Conservation (phyloP, 2,329 filamentous ascomycete species). For the Fusarium mangiferae region DNA sequence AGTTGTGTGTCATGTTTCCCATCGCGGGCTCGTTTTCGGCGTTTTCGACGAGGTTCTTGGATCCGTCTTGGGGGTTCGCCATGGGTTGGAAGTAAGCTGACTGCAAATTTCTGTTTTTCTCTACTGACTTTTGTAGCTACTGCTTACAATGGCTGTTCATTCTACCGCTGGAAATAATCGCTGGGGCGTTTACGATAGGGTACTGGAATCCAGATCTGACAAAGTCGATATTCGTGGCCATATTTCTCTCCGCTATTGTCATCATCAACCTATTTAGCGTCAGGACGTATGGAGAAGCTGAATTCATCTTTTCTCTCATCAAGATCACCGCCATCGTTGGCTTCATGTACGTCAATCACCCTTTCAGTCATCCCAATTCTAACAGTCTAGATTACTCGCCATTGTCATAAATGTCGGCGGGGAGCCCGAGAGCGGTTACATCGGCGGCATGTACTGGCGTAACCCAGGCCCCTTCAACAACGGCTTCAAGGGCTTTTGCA, state of each 20-base stretch:
- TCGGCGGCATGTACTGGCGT: slow-evolving; percentile 81
- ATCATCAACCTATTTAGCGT: slow-evolving; percentile 89
- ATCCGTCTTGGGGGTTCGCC: slow-evolving; percentile 93
- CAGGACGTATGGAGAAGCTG: slow-evolving; percentile 87
- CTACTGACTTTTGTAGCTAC: slow-evolving; percentile 64
- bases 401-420: slow-evolving; percentile 88
- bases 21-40: slow-evolving; percentile 92
- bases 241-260: slow-evolving; percentile 82
- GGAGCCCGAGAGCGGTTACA: slow-evolving; percentile 77
- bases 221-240: slow-evolving; percentile 80
- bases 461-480: slow-evolving; percentile 84
- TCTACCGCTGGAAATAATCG: slow-evolving; percentile 85
- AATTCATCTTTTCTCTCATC: slow-evolving; percentile 87
- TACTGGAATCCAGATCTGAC: slow-evolving; percentile 77
- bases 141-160: slow-evolving; percentile 88
- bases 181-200: slow-evolving; percentile 82
- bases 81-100: slow-evolving; percentile 88
- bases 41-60: slow-evolving; percentile 92
- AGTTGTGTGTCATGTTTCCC: slow-evolving; percentile 90
- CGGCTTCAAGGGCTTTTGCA: slow-evolving; percentile 83
- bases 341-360: slow-evolving; percentile 75
- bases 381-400: slow-evolving; percentile 73
- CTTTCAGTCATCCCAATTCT: accelerated
- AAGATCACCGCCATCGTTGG: slow-evolving; percentile 88
- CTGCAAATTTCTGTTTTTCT: accelerated